These are phyloP conservation scores for Acer campestre DNA, from an alignment of 345 rosid species.

Conservation along the genomic window DNA sequence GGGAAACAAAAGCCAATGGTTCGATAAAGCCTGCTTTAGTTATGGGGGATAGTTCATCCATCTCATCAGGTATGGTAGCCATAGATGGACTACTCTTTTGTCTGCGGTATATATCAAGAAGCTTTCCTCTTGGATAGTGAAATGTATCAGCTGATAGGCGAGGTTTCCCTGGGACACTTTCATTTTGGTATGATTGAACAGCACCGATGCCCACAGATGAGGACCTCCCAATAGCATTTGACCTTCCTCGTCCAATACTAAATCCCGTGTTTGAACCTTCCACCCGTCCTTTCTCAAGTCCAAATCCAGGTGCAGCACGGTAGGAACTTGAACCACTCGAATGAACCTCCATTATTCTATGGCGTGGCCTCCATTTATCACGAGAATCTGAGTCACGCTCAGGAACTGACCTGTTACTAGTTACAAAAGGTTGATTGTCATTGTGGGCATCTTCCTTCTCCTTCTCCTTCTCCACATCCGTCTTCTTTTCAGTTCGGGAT, in stretches of 20 bases:
- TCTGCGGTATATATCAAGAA: slow-evolving; percentile 65
- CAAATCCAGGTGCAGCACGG: slow-evolving; percentile 71
- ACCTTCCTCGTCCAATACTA: slow-evolving; percentile 65
- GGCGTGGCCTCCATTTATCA: slow-evolving; percentile 84
- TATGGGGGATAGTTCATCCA: slow-evolving; percentile 47
- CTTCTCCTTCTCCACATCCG: slow-evolving; percentile 47
- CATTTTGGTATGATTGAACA: slow-evolving; percentile 31
- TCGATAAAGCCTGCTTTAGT: slow-evolving; percentile 32
- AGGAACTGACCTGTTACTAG: slow-evolving; percentile 39
- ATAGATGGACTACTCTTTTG: slow-evolving; percentile 43
- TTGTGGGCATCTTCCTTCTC: slow-evolving; percentile 50
- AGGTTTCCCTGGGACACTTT: slow-evolving; percentile 46
- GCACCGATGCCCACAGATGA: slow-evolving; percentile 31
- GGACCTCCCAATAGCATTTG: slow-evolving; percentile 43
- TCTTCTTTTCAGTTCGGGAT: slow-evolving; percentile 51
- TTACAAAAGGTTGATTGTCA: slow-evolving; percentile 39
- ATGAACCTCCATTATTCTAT: slow-evolving; percentile 59
- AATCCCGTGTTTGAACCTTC: slow-evolving; percentile 56
- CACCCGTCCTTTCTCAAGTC: slow-evolving; percentile 48
- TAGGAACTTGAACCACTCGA: slow-evolving; percentile 43
- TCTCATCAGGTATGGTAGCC: slow-evolving; percentile 36
- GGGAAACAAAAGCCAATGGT: slow-evolving; percentile 64
- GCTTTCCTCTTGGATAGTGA: slow-evolving; percentile 68
- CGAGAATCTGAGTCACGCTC: slow-evolving; percentile 66
- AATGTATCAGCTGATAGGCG: slow-evolving; percentile 29